Evolutionary conservation across 2,329 filamentous ascomycete genomes (phyloP).

Genomic region (Bipolaris cookei): DNA sequence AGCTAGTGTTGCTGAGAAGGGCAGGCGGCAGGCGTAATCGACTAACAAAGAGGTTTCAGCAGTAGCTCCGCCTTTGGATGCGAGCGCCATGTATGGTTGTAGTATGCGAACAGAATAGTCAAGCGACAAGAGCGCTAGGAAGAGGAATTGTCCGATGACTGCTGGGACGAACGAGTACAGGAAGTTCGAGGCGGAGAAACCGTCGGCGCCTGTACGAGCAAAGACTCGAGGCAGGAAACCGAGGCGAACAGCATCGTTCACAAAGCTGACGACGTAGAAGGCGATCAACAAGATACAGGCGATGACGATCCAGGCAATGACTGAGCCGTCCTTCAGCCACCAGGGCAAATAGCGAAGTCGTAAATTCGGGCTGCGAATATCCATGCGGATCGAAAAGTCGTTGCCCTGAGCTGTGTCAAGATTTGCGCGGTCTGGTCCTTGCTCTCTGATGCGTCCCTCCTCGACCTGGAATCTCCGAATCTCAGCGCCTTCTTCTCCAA

Average conservation of each 20-base stretch:
- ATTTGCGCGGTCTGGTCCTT: constrained; percentile 41
- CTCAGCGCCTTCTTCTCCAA: constrained; percentile 68
- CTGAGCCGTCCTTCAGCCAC: constrained; percentile 70
- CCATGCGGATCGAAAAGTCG: constrained; percentile 57
- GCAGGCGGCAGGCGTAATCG: constrained; percentile 72
- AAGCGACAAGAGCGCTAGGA: constrained; percentile 70
- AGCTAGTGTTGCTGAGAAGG: constrained; percentile 64
- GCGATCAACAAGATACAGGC: constrained; percentile 50
- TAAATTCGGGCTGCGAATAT: constrained; percentile 59
- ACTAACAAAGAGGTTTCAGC: constrained; percentile 70
- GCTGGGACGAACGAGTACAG: constrained; percentile 80
- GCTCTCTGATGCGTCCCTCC: constrained; percentile 57
- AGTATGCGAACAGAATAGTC: constrained; percentile 71
- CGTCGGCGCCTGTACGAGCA: constrained; percentile 63
- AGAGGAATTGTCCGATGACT: constrained; percentile 69
- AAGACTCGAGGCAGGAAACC: constrained; percentile 76
- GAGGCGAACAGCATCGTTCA: constrained; percentile 67
- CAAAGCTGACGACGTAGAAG: constrained; percentile 78
- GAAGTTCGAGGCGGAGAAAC: constrained; percentile 88
- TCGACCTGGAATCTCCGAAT: constrained; percentile 60
- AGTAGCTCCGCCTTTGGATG: constrained; percentile 62
- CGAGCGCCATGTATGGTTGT: constrained; percentile 72
- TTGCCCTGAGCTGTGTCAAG: constrained; percentile 18
- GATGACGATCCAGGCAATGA: constrained; percentile 67
- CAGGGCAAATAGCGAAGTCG: constrained; percentile 76